These are phyloP conservation scores for Pisolithus sp. DNA, from an alignment of 768 basidiomycete genomes.

Conservation along the genomic window DNA sequence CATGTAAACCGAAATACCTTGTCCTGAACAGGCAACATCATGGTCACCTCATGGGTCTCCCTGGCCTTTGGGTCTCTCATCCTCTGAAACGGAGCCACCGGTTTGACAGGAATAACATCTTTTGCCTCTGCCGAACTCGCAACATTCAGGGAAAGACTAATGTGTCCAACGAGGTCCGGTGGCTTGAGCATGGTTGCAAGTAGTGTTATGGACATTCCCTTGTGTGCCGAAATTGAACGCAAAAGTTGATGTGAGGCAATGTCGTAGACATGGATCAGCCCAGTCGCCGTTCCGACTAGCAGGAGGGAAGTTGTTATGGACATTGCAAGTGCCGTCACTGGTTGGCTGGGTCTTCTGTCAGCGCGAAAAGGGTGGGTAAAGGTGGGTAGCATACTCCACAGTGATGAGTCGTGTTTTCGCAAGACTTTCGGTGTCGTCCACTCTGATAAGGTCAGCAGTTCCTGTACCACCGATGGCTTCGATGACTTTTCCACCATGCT, in stretches of 20 bases:
- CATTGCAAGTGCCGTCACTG: conserved; percentile 65
- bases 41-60: conserved; percentile 64
- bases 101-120: conserved; percentile 59
- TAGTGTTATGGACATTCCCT: conserved; percentile 62
- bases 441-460: conserved; percentile 58
- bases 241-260: conserved; percentile 86
- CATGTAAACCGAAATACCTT: conserved; percentile 27
- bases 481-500: conserved; percentile 42
- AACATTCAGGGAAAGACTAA: conserved; percentile 46
- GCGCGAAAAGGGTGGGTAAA: background rate
- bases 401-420: conserved; percentile 60
- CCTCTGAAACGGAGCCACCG: conserved; percentile 65
- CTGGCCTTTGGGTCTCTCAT: conserved; percentile 62
- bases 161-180: conserved; percentile 78
- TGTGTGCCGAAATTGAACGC: conserved; percentile 71
- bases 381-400: conserved; percentile 46
- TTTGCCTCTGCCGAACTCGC: conserved; percentile 33
- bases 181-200: conserved; percentile 80
- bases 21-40: conserved; percentile 47
- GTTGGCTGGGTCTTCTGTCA: conserved; percentile 45
- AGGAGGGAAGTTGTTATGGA: conserved; percentile 75
- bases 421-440: conserved; percentile 45
- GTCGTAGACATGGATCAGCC: conserved; percentile 76
- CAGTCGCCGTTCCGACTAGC: conserved; percentile 72
- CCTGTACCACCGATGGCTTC: conserved; percentile 78